These are phyloP conservation scores for Metarhizium album DNA, from an alignment of 2,329 filamentous ascomycete genomes.

Conservation along the genomic window DNA sequence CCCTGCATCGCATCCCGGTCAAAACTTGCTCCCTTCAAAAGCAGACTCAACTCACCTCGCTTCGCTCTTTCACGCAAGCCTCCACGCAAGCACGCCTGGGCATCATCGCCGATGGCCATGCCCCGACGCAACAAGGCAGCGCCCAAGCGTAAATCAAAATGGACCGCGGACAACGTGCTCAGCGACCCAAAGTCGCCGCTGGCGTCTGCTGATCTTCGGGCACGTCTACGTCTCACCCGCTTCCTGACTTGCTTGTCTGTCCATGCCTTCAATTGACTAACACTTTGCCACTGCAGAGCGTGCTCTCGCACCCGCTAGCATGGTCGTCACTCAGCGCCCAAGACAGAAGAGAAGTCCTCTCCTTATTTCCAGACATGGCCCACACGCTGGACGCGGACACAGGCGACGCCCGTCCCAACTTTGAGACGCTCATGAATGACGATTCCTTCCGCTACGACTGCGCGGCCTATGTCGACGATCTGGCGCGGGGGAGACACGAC, in stretches of 20 bases:
- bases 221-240: conserved; percentile 10
- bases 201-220: conserved; percentile 26
- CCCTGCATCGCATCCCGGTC: not conserved
- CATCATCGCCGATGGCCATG: conserved; percentile 4
- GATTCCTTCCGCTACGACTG: conserved; percentile 37
- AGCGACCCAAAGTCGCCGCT: conserved; percentile 27
- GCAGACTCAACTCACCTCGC: not conserved
- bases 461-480: conserved; percentile 33
- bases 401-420: conserved; percentile 28
- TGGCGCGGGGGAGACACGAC: conserved; percentile 38
- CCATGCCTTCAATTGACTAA: not conserved
- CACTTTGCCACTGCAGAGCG: conserved; percentile 15
- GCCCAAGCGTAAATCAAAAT: conserved; percentile 19
- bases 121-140: not conserved
- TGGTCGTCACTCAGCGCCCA: conserved; percentile 25
- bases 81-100: not conserved
- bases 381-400: conserved; percentile 27
- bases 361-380: conserved; percentile 25
- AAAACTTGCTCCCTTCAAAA: too few relatives aligned
- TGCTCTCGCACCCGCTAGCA: conserved; percentile 26
- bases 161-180: conserved; percentile 25
- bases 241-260: not conserved
- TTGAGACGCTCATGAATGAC: conserved; percentile 33
- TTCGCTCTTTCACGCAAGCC: not conserved
- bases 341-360: conserved; percentile 25